phyloP scores from a whole-genome alignment of 2,329 filamentous ascomycete species.

The Colletotrichum euphorbiae region DNA sequence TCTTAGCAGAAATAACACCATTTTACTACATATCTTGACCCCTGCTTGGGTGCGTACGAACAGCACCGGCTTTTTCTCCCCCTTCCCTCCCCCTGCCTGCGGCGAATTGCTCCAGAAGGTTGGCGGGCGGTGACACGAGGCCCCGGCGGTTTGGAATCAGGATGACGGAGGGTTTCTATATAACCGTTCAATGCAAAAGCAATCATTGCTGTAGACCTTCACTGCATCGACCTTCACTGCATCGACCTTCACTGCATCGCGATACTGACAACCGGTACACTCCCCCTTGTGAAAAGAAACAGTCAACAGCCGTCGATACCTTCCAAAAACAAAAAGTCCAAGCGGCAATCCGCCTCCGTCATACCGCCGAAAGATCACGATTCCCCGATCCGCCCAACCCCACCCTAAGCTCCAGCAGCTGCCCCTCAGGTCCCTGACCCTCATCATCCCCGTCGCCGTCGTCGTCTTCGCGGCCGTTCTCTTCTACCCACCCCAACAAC shows the following conservation, averaged over 20 bases:
- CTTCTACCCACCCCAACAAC: not conserved
- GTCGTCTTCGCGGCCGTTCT: conserved; percentile 10
- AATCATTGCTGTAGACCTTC: too few relatives aligned
- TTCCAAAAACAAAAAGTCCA: not conserved
- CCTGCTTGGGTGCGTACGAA: too few relatives aligned
- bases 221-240: too few relatives aligned
- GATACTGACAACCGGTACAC: not conserved
- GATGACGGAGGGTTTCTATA: conserved; percentile 19
- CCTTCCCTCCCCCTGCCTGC: too few relatives aligned
- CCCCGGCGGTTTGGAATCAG: conserved; percentile 24
- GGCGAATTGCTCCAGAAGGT: not conserved
- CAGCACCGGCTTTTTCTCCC: too few relatives aligned
- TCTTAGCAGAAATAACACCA: too few relatives aligned
- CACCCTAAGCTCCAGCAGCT: conserved; percentile 24
- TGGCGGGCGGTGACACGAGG: conserved; percentile 3
- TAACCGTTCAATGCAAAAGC: too few relatives aligned
- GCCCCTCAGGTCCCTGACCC: conserved; percentile 11
- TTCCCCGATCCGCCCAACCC: conserved; percentile 9
- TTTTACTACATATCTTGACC: too few relatives aligned
- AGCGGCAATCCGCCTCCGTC: conserved; percentile 11
- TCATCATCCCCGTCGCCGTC: not conserved
- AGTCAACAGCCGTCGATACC: not conserved
- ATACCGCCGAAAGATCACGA: conserved; percentile 32
- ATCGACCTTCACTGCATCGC: too few relatives aligned
- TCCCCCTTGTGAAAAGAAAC: not conserved